Conservation (phyloP, 352 stramenopile genomes). For the Pythium aquatile region DNA sequence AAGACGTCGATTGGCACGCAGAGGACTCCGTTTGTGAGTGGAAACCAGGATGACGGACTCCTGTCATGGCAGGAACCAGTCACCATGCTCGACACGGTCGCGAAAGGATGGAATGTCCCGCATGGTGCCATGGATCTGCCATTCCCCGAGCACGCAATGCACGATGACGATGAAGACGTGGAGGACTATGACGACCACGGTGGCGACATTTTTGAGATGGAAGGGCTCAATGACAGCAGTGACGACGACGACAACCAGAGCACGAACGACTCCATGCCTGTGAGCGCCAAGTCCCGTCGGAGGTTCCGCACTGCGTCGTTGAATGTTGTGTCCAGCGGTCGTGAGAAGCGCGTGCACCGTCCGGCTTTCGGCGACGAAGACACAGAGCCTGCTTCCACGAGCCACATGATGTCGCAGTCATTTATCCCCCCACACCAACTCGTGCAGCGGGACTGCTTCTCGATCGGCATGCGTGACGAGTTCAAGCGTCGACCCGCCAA, state of each 20-base stretch:
- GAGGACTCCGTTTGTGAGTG: neutral
- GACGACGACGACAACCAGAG: slow-evolving; percentile 13
- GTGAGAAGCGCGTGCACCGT: slow-evolving; percentile 18
- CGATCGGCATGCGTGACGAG: slow-evolving; percentile 62
- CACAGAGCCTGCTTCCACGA: slow-evolving; percentile 5
- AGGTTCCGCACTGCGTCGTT: slow-evolving; percentile 23
- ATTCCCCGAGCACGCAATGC: slow-evolving; percentile 40
- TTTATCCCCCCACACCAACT: slow-evolving; percentile 78
- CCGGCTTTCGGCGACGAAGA: slow-evolving; percentile 31
- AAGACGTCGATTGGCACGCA: neutral
- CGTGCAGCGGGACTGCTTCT: slow-evolving; percentile 67
- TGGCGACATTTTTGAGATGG: slow-evolving; percentile 80
- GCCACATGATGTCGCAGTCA: slow-evolving; percentile 40
- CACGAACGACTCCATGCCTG: neutral
- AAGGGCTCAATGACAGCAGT: slow-evolving; percentile 24
- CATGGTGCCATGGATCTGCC: neutral
- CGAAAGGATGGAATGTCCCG: slow-evolving; percentile 12
- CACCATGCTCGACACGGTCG: slow-evolving; percentile 38
- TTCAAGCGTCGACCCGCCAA: slow-evolving; percentile 55
- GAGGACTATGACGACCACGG: slow-evolving; percentile 32
- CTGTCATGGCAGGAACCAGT: slow-evolving; percentile 66
- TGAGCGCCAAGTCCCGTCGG: slow-evolving; percentile 11
- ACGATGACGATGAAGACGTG: slow-evolving; percentile 39
- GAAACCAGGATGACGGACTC: slow-evolving; percentile 32
- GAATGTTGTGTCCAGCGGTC: slow-evolving; percentile 14